A percentile compares a stretch with the other conserved stretches of the same genome.
Evolutionary conservation across 192 early-diverging fungal species (phyloP).

Genomic region (Coemansia sp.): DNA sequence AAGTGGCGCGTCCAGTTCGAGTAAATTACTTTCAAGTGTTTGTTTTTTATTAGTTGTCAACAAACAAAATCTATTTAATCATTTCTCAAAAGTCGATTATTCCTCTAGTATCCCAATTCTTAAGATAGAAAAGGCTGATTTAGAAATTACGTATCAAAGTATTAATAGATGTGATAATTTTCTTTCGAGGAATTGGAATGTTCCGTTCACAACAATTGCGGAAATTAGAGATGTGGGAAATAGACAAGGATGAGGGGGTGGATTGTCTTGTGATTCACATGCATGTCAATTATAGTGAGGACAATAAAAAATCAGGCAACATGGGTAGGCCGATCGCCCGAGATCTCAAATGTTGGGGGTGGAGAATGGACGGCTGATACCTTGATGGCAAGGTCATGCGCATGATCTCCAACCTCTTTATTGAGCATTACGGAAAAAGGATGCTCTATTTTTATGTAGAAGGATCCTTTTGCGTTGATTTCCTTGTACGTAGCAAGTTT

Average conservation of each 20-base stretch:
- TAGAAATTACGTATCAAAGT: background rate
- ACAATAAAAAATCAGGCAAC: constrained; percentile 10
- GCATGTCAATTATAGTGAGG: background rate
- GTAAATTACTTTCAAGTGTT: background rate
- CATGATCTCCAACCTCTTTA: constrained; percentile 2
- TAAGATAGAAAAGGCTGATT: background rate
- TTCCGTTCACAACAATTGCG: background rate
- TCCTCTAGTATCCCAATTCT: background rate
- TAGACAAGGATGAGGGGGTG: background rate
- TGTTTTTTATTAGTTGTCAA: background rate
- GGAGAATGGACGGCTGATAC: background rate
- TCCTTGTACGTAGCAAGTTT: background rate
- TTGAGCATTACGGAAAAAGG: constrained; percentile 1
- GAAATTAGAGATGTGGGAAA: background rate
- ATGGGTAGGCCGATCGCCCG: background rate
- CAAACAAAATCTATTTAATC: background rate
- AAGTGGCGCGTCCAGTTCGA: constrained; percentile 52
- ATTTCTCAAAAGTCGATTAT: background rate
- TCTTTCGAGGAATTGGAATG: background rate
- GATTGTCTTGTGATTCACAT: background rate
- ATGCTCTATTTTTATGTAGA: constrained; percentile 12
- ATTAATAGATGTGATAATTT: background rate
- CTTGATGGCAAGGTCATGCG: background rate
- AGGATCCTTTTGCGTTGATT: constrained; percentile 12
- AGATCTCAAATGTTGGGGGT: constrained; percentile 1